These are phyloP conservation scores for Basidiobolus heterosporus DNA, from an alignment of 371 early-diverging fungal genomes.

Conservation along the genomic window DNA sequence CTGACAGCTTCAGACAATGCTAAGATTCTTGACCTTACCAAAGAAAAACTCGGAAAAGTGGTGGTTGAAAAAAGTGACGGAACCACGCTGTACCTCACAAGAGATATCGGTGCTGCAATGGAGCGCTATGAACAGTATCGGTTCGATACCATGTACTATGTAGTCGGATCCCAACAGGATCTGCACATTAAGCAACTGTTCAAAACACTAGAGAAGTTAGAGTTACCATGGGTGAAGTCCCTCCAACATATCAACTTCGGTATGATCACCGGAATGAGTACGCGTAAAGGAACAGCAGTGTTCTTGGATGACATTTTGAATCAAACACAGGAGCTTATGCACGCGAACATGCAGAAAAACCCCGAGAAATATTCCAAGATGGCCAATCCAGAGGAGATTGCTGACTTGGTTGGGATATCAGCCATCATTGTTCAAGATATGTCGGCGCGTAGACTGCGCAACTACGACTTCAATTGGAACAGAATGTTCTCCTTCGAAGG, in stretches of 20 bases:
- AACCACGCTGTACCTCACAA: constrained; percentile 90
- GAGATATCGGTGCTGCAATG: constrained; percentile 96
- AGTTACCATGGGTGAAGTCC: constrained; percentile 57
- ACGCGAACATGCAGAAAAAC: constrained; percentile 83
- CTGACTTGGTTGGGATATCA: constrained; percentile 70
- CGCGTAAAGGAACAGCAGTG: constrained; percentile 94
- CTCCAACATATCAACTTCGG: constrained; percentile 95
- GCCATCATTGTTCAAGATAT: constrained; percentile 95
- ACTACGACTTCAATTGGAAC: constrained; percentile 92
- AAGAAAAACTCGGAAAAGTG: constrained; percentile 68
- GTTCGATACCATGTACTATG: constrained; percentile 92
- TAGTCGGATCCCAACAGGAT: constrained; percentile 92
- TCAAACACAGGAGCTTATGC: constrained; percentile 81
- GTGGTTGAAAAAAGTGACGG: constrained; percentile 93
- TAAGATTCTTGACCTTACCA: constrained; percentile 64
- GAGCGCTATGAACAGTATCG: constrained; percentile 81
- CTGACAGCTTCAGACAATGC: constrained; percentile 74
- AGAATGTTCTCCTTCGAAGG: constrained; percentile 96
- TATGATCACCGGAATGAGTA: constrained; percentile 95
- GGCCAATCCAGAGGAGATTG: constrained; percentile 61
- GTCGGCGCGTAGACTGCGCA: constrained; percentile 86
- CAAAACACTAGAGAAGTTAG: constrained; percentile 73
- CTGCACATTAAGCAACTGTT: constrained; percentile 94
- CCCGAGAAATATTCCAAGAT: constrained; percentile 73
- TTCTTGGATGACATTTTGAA: constrained; percentile 96